phyloP scores from a whole-genome alignment of 306 rosid species.

The Rosa chinensis region DNA sequence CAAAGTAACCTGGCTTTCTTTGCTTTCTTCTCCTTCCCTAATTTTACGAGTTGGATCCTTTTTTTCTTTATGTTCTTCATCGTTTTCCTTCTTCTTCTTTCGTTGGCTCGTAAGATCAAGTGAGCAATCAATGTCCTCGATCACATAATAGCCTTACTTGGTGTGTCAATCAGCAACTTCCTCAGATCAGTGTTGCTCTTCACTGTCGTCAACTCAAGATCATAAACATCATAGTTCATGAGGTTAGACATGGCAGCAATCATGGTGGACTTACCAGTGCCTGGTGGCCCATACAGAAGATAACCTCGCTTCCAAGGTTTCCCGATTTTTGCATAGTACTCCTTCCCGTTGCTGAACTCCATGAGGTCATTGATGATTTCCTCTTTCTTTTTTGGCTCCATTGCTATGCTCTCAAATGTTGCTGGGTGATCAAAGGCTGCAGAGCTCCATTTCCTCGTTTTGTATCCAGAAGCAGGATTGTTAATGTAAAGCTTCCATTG shows the following conservation, averaged over 20 bases:
- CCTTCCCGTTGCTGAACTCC: constrained; percentile 38
- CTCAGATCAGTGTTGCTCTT: constrained; percentile 39
- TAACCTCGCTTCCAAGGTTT: constrained; percentile 52
- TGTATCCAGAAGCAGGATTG: constrained; percentile 18
- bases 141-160: constrained; percentile 42
- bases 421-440: constrained; percentile 45
- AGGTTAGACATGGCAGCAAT: constrained; percentile 45
- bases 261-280: constrained; percentile 53
- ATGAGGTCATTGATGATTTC: constrained; percentile 39
- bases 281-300: constrained; percentile 47
- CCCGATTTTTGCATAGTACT: constrained; percentile 37
- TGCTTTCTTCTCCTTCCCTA: constrained; percentile 28
- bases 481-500: constrained; percentile 43
- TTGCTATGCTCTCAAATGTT: constrained; percentile 37
- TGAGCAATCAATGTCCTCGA: constrained; percentile 52
- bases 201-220: constrained; percentile 39
- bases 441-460: constrained; percentile 33
- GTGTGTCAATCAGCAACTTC: constrained; percentile 34
- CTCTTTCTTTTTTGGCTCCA: constrained; percentile 37
- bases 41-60: constrained; percentile 19
- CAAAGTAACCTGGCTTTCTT: constrained; percentile 49
- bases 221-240: constrained; percentile 44
- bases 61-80: constrained; percentile 9
- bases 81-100: constrained; percentile 19
- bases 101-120: constrained; percentile 52